Percentiles rank a stretch among this genome's conserved stretches.
Evolutionary conservation across 2,329 filamentous ascomycete species (phyloP).

Genomic region (Alternaria tenuissima): DNA sequence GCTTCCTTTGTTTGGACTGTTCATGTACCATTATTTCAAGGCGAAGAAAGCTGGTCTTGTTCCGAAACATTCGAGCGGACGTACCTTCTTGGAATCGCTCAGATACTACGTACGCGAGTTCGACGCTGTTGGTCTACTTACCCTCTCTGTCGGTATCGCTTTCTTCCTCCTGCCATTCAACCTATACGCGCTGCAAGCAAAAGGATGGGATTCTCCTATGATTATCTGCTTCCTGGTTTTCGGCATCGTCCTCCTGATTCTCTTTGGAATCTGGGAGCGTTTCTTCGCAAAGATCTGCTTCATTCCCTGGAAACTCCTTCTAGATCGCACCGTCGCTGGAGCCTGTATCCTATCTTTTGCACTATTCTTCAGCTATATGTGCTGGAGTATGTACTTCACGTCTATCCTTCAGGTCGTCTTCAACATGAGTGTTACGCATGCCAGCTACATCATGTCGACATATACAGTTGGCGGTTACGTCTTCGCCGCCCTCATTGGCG

Average conservation of each 20-base stretch:
- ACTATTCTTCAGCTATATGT: slow-evolving; percentile 36
- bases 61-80: neutral
- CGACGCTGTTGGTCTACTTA: slow-evolving; percentile 67
- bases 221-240: slow-evolving; percentile 53
- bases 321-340: slow-evolving; percentile 60
- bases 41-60: slow-evolving; percentile 65
- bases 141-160: slow-evolving; percentile 67
- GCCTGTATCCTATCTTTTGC: slow-evolving; percentile 60
- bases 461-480: slow-evolving; percentile 38
- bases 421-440: slow-evolving; percentile 35
- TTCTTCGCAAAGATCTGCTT: slow-evolving; percentile 52
- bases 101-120: slow-evolving; percentile 67
- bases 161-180: slow-evolving; percentile 76
- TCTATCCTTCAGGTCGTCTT: slow-evolving; percentile 53
- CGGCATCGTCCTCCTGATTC: slow-evolving; percentile 45
- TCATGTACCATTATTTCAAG: slow-evolving; percentile 64
- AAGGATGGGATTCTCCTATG: slow-evolving; percentile 43
- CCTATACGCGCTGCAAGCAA: slow-evolving; percentile 51
- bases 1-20: slow-evolving; percentile 69
- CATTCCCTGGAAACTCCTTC: slow-evolving; percentile 57
- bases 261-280: slow-evolving; percentile 51
- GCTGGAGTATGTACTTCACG: slow-evolving; percentile 52
- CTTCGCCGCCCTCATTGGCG: slow-evolving; percentile 27
- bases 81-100: slow-evolving; percentile 52
- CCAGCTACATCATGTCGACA: slow-evolving; percentile 48